Evolutionary conservation across 495 filamentous ascomycete species (phyloP), one percentile per base, ranked within the genome.

Genomic region (Penicillium ucsense): DNA sequence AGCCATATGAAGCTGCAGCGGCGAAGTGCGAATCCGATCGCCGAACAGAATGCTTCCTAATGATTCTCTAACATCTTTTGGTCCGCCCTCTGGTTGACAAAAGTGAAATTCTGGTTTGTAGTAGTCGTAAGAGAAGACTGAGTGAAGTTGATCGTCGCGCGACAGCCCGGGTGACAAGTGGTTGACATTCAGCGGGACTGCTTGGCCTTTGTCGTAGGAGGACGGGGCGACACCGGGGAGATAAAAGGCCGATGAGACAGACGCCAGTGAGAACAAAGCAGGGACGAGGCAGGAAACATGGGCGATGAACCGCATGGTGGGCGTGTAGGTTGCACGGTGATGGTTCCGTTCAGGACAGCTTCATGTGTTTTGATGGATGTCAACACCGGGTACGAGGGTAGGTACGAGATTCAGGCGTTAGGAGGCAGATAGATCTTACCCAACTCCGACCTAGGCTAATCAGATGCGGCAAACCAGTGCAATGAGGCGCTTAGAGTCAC

Each of bases 21-120:
- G 85, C 6, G 90, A 95, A 2, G 86, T 89, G 62, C 84, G 83
- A 62, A 98, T 98, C 39, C 92, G 84, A 67, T 98, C 92, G 6
- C 92, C 92, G 51, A 98, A 98, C 27, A 98, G 61, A 55, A 98
- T 98, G 67, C 90, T 95, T 4, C 92, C 92, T 47, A 98, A 65
- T 33, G 89, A 95, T 70, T 95, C 90, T 33, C 84, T 80, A 2
- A 90, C 79, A 66, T 82, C 73, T 56, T 85, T 66, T 2, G 86
- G 79, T 11, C 86, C 88, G 40, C 74, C 81, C 51, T 83, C 72
- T 1, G 91, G 92, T 38, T 71, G 69, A 67, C 92, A 98, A 69
- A 95, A 95, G 49, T 82, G 81, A 66, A 98, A 94, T 2, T 75
- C 75, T 12, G 79, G 78, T 55, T 91, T 82, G 64, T 98, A 98